Evolutionary conservation across 176 grass and related monocot genomes (phyloP).

Genomic region (Cenchrus fungigraminus): DNA sequence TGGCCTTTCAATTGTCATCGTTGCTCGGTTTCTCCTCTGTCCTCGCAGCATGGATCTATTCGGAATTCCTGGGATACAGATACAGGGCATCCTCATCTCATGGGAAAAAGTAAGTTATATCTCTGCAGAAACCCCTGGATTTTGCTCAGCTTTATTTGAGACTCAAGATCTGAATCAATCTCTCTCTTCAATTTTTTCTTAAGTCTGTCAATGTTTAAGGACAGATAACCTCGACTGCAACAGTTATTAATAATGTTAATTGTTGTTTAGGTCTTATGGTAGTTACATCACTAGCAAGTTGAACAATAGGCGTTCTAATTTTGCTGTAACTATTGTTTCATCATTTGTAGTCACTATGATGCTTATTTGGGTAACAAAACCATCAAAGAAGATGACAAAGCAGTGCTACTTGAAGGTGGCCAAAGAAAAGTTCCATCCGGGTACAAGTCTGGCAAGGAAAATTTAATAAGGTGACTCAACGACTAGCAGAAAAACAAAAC

Average conservation of each 20-base stretch:
- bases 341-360: slow-evolving; percentile 62
- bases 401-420: slow-evolving; percentile 75
- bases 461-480: slow-evolving; percentile 61
- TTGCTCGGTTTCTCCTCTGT: slow-evolving; percentile 58
- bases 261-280: neutral
- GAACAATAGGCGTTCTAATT: slow-evolving; percentile 1
- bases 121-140: neutral
- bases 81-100: slow-evolving; percentile 37
- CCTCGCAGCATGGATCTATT: slow-evolving; percentile 62
- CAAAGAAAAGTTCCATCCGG: slow-evolving; percentile 54
- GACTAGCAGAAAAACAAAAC: neutral
- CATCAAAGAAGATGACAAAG: slow-evolving; percentile 65
- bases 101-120: slow-evolving; percentile 62
- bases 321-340: neutral
- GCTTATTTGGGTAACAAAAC: slow-evolving; percentile 54
- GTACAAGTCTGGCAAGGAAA: slow-evolving; percentile 50
- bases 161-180: neutral
- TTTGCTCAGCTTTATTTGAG: neutral
- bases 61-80: slow-evolving; percentile 59
- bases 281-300: slow-evolving; percentile 9
- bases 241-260: neutral
- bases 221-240: neutral
- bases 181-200: neutral
- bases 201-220: neutral
- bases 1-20: slow-evolving; percentile 54